Evolutionary conservation across 2,329 filamentous ascomycete species (phyloP), one percentile per base, ranked within the genome.

Genomic region (Passalora sequoiae): DNA sequence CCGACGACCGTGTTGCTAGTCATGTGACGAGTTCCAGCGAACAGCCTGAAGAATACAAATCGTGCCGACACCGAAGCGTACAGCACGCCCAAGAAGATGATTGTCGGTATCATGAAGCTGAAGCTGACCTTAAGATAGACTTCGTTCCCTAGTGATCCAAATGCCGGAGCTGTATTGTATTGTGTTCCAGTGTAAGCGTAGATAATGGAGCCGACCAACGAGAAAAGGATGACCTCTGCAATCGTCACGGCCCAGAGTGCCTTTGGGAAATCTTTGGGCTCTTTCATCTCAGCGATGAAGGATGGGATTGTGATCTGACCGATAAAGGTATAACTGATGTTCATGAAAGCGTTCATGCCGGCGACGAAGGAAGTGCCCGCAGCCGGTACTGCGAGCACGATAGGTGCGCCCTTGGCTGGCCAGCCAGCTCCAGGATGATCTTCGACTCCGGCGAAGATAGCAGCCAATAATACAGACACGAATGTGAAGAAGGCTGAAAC

Each of bases 251-350:
- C 84, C 80, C 88, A 95, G 1, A 96, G 77, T 2, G 89, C 87
- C 68, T 96, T 96, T 57, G 88, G 88, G 61, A 96, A 96, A 55
- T 96, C 89, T 44, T 77, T 81, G 1, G 75, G 79, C 35, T 80
- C 72, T 60, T 76, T 85, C 89, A 96, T 96, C 66, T 96, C 89
- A 3, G 89, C 89, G 53, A 96, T 96, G 70, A 96, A 96, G 56
- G 85, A 91, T 1, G 89, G 89, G 10, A 96, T 75, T 0, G 89
- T 95, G 58, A 95, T 94, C 63, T 96, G 89, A 0, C 89, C 89
- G 55, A 96, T 95, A 62, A 96, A 95, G 0, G 89, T 95, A 64
- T 95, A 96, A 67, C 83, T 87, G 61, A 96, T 96, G 67, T 96
- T 96, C 64, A 96, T 75, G 67, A 95, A 95, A 0, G 89, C 89